Base-by-base conservation (phyloP, 495 filamentous ascomycete species). In the Cladorrhinum samala region DNA sequence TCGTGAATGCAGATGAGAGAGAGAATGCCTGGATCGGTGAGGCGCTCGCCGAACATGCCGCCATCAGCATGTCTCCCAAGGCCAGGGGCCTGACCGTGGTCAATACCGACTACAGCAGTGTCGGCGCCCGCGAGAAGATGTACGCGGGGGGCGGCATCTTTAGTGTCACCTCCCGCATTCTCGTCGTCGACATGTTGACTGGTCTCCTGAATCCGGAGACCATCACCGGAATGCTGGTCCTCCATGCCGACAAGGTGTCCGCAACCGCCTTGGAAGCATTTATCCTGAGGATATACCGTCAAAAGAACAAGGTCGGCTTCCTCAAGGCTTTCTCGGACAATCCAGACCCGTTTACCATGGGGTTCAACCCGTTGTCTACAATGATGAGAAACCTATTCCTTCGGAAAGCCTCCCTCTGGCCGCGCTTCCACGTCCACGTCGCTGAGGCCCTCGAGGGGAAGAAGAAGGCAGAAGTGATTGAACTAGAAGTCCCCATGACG, bases 241-340 rank as follows among this genome's bases (percentile, higher is more conserved):
- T 98, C 40, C 93, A 97, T 71, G 89, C 91, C 8, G 93, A 98
- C 33, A 84, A 83, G 53, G 80, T 95, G 36, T 75, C 89, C 20
- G 92, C 92, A 18, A 96, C 92, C 0, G 92, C 90, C 2, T 72
- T 88, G 5, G 93, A 98, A 67, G 92, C 93, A 16, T 98, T 98
- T 66, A 96, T 98, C 52, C 72, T 96, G 42, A 86, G 93, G 25
- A 88, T 96, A 40, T 98, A 88, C 64, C 82, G 93, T 47, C 91
- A 96, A 72, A 84, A 85, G 72, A 98, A 98, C 63, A 94, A 93
- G 71, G 73, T 61, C 23, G 93, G 93, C 14, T 97, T 98, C 59
- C 78, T 98, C 17, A 98, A 97, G 64, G 92, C 94, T 7, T 96
- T 98, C 59, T 95, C 93, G 0, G 93, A 98, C 61, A 88, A 84